These are phyloP conservation scores for Chlorokybus atmophyticus DNA, from an alignment of 139 green algal species.

Conservation along the genomic window DNA sequence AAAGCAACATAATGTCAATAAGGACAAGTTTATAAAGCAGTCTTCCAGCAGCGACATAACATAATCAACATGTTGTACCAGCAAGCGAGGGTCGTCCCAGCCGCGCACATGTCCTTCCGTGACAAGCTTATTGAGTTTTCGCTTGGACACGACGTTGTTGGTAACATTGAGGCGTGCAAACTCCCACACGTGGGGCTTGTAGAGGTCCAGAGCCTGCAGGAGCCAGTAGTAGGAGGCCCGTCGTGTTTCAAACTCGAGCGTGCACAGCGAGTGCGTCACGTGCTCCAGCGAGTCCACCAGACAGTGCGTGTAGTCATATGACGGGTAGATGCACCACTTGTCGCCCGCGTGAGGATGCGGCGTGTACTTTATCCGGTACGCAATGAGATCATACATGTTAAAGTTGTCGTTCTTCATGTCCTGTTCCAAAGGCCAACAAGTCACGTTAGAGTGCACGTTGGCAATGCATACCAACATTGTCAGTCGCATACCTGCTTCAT, in stretches of 20 bases:
- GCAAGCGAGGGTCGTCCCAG: slow-evolving; percentile 92
- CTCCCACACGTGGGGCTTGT: slow-evolving; percentile 96
- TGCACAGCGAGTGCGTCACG: slow-evolving; percentile 98
- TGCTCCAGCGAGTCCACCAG: slow-evolving; percentile 93
- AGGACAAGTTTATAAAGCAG: too few species aligned
- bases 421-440: too few species aligned
- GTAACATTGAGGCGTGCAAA: slow-evolving; percentile 93
- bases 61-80: too few species aligned
- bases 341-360: slow-evolving; percentile 75
- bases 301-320: slow-evolving; percentile 99
- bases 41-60: too few species aligned
- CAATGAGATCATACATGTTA: slow-evolving; percentile 96
- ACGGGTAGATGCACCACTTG: slow-evolving; percentile 96
- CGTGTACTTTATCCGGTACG: slow-evolving; percentile 83
- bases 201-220: slow-evolving; percentile 71
- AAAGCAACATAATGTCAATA: too few species aligned
- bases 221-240: slow-evolving; percentile 98
- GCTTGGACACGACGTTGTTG: slow-evolving; percentile 93
- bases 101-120: slow-evolving; percentile 62
- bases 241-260: slow-evolving; percentile 91
- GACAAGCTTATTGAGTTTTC: slow-evolving; percentile 86
- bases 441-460: too few species aligned
- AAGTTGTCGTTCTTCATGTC: slow-evolving; percentile 81
- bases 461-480: too few species aligned
- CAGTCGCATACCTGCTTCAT: too few species aligned